A percentile compares a stretch with the other conserved stretches of the same genome.
Evolutionary conservation across 108 stramenopile genomes (phyloP).

Genomic region (Craspedostauros australis): DNA sequence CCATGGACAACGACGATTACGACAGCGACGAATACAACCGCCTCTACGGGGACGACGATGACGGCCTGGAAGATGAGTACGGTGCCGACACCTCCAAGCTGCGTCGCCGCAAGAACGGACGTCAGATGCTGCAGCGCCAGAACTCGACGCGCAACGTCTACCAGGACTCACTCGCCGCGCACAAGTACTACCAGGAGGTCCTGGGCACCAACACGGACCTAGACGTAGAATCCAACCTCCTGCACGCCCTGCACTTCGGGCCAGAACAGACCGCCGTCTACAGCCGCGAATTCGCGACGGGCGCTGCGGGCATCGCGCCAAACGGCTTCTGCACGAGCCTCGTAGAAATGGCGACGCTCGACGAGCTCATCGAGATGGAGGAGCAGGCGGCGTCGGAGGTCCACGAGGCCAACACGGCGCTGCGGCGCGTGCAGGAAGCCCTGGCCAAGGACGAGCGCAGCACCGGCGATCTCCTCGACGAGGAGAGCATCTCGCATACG

Average conservation of each 20-base stretch:
- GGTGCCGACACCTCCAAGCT: neutral
- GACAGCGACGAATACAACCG: neutral
- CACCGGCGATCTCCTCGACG: too few species aligned
- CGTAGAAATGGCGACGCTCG: slow-evolving; percentile 40
- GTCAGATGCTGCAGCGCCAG: neutral
- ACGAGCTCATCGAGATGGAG: slow-evolving; percentile 58
- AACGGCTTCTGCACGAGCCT: slow-evolving; percentile 63
- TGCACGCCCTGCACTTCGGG: slow-evolving; percentile 58
- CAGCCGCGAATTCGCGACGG: slow-evolving; percentile 78
- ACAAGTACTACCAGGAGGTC: slow-evolving; percentile 21
- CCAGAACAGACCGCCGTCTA: slow-evolving; percentile 82
- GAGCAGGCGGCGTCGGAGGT: slow-evolving; percentile 40
- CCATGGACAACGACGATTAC: neutral
- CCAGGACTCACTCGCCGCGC: slow-evolving; percentile 6
- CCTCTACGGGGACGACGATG: neutral
- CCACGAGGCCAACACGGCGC: slow-evolving; percentile 46
- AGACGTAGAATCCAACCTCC: slow-evolving; percentile 24
- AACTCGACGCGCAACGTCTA: neutral
- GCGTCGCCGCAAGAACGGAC: neutral
- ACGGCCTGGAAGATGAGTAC: neutral
- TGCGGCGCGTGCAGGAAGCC: slow-evolving; percentile 36
- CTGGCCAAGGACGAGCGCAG: slow-evolving; percentile 20
- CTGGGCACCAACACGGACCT: slow-evolving; percentile 17
- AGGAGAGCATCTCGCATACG: too few species aligned
- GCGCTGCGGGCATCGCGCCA: slow-evolving; percentile 75